These are phyloP conservation scores for Backusella sp. DNA, from an alignment of 192 early-diverging fungal species.

Conservation along the genomic window DNA sequence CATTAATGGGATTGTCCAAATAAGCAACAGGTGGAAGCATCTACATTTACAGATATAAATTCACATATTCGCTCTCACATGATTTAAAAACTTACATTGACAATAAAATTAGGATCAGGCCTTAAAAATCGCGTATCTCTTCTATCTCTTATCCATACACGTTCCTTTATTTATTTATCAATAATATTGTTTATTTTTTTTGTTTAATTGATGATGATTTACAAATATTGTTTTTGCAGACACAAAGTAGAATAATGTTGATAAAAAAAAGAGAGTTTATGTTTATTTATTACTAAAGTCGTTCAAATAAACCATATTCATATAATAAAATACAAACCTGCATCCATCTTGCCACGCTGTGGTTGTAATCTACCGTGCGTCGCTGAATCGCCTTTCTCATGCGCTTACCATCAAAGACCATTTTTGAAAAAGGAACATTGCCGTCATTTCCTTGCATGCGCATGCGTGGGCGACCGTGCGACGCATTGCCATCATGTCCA, in stretches of 20 bases:
- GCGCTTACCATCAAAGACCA: conserved; percentile 68
- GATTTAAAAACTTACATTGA: conserved; percentile 54
- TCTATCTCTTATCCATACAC: conserved; percentile 51
- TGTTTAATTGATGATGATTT: not conserved
- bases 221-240: not conserved
- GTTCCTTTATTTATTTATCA: conserved; percentile 38
- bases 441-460: not conserved
- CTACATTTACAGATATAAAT: conserved; percentile 31
- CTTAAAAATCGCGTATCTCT: conserved; percentile 57
- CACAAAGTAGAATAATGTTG: not conserved
- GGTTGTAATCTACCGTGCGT: conserved; percentile 92
- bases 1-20: conserved; percentile 66
- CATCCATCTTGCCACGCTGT: conserved; percentile 72
- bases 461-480: not conserved
- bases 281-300: not conserved
- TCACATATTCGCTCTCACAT: not conserved
- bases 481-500: not conserved
- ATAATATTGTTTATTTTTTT: not conserved
- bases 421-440: conserved; percentile 30
- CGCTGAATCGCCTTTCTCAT: conserved; percentile 90
- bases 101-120: conserved; percentile 72
- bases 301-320: not conserved
- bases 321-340: conserved; percentile 52
- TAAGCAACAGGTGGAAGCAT: conserved; percentile 69
- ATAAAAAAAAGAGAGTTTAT: not conserved